Evolutionary conservation across 495 filamentous ascomycete species (phyloP).

Genomic region (Amorphotheca resinae): DNA sequence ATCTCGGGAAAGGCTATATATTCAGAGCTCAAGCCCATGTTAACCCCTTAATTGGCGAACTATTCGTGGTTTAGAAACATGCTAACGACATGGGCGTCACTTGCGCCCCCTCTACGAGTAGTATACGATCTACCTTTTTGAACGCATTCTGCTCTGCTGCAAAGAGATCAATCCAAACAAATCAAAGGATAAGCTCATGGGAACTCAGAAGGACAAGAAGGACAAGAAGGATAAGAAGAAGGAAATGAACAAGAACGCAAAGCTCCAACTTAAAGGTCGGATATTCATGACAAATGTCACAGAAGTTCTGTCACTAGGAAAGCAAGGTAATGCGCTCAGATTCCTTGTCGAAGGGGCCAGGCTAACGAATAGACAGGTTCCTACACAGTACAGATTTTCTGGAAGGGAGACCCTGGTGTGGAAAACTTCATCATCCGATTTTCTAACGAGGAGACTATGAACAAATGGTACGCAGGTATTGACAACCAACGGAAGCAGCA

Average conservation of each 20-base stretch:
- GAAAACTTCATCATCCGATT: conserved; percentile 95
- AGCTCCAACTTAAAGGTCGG: conserved; percentile 85
- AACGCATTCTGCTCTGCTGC: conserved; percentile 91
- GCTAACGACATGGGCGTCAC: conserved; percentile 16
- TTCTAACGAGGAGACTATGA: conserved; percentile 78
- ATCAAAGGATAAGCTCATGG: conserved; percentile 50
- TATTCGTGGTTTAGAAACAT: conserved; percentile 4
- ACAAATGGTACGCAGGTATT: conserved; percentile 66
- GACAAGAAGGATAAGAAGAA: conserved; percentile 61
- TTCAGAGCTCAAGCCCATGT: no score
- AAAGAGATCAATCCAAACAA: conserved; percentile 88
- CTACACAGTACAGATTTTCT: conserved; percentile 94
- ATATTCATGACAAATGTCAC: conserved; percentile 99
- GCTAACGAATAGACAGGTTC: conserved; percentile 45
- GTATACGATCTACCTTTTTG: conserved; percentile 97
- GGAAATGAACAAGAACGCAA: conserved; percentile 53
- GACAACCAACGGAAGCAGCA: conserved; percentile 44
- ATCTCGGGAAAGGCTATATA: no score
- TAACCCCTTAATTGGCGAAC: no score
- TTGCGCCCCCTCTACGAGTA: conserved; percentile 28
- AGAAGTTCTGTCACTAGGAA: conserved; percentile 70
- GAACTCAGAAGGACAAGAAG: conserved; percentile 53
- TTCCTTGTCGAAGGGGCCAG: not conserved
- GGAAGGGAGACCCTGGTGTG: conserved; percentile 93
- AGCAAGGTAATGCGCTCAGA: conserved; percentile 50